phyloP scores from a whole-genome alignment of 2,329 filamentous ascomycete genomes.

The Colletotrichum sojae region DNA sequence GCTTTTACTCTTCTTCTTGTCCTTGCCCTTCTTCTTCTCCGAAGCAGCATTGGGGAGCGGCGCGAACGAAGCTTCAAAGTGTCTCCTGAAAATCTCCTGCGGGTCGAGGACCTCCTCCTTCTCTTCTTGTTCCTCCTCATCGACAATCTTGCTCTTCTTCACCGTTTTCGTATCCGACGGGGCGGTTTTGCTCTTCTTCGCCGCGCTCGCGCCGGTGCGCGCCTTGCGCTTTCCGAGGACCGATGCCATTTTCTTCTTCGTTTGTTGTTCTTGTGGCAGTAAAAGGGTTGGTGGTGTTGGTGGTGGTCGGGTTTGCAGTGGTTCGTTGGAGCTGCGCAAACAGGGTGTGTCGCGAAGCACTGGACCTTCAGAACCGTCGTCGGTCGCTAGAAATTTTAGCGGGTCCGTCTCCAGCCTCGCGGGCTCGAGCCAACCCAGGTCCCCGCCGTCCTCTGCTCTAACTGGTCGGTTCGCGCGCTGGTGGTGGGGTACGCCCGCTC shows the following conservation, averaged over 20 bases:
- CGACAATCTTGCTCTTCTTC: constrained; percentile 1
- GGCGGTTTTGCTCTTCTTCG: constrained; percentile 4
- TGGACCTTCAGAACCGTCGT: too few relatives aligned
- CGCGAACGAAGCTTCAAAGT: constrained; percentile 91
- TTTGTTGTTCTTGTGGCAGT: too few relatives aligned
- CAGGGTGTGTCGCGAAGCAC: too few relatives aligned
- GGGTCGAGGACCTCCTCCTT: constrained; percentile 57
- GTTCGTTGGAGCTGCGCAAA: too few relatives aligned
- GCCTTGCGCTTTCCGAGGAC: constrained; percentile 42
- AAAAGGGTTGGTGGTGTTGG: too few relatives aligned
- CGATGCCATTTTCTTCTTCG: constrained; percentile 28
- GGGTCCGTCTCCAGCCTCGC: constrained; percentile 13
- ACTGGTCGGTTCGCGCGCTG: not conserved
- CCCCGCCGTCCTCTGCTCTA: not conserved
- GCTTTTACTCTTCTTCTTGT: constrained; percentile 33
- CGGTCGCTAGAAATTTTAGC: constrained; percentile 22
- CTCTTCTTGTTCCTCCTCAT: constrained; percentile 1
- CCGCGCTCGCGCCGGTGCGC: constrained; percentile 15
- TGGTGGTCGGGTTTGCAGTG: too few relatives aligned
- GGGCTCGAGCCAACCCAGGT: not conserved
- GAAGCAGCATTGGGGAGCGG: constrained; percentile 70
- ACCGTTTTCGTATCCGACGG: not conserved
- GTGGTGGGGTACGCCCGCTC: not conserved
- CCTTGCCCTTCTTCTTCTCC: constrained; percentile 26
- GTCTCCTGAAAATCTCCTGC: constrained; percentile 82